Evolutionary conservation across 2,329 filamentous ascomycete species (phyloP).

Genomic region (Xylariaceae sp.): DNA sequence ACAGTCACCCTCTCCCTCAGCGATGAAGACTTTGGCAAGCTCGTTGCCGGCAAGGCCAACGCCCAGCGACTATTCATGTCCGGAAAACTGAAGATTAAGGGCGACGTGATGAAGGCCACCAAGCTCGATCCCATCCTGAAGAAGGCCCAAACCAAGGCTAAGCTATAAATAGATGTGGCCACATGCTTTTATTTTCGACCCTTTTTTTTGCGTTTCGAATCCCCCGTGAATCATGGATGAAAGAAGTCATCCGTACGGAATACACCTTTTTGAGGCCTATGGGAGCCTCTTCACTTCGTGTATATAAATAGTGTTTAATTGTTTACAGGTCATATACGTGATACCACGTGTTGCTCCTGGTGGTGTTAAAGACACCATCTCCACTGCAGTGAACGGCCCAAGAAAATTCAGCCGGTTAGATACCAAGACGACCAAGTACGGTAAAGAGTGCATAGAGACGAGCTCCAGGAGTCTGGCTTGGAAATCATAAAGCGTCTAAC

Average conservation of each 20-base stretch:
- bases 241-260: background rate
- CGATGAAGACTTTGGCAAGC: constrained; percentile 79
- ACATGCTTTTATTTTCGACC: background rate
- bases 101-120: constrained; percentile 97
- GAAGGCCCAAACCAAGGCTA: constrained; percentile 78
- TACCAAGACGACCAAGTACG: no score
- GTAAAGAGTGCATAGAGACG: no score
- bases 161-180: constrained; percentile 61
- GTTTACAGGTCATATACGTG: constrained; percentile 8
- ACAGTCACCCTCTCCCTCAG: constrained; percentile 79
- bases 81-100: constrained; percentile 98
- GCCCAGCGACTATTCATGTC: constrained; percentile 95
- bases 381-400: background rate
- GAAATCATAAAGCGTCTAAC: no score
- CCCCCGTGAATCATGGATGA: constrained; percentile 6
- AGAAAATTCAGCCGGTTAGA: background rate
- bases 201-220: background rate
- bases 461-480: no score
- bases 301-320: constrained; percentile 9
- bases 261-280: background rate
- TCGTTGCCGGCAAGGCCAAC: constrained; percentile 83
- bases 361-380: background rate
- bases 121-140: constrained; percentile 91
- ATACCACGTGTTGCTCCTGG: constrained; percentile 5
- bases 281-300: constrained; percentile 4